Evolutionary conservation across 352 stramenopile genomes (phyloP).

Genomic region (Phytophthora hibernalis): DNA sequence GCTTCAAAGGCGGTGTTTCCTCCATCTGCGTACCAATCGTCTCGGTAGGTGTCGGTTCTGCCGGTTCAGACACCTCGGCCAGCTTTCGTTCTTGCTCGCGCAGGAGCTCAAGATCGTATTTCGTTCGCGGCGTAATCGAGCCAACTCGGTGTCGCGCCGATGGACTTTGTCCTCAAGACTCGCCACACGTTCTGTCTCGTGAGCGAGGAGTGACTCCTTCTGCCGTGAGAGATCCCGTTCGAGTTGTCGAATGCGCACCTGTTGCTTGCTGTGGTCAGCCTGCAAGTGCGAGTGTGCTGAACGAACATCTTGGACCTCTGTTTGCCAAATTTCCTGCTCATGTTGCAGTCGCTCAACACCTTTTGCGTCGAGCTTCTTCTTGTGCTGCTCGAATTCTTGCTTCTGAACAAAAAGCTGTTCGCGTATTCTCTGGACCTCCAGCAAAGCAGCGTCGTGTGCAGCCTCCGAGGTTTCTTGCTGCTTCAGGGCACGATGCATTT

Average conservation of each 20-base stretch:
- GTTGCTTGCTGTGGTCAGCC: conserved; percentile 63
- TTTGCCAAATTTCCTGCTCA: conserved; percentile 66
- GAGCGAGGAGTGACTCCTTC: conserved; percentile 47
- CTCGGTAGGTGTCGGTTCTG: conserved; percentile 13
- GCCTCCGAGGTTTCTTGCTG: conserved; percentile 41
- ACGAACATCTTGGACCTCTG: conserved; percentile 58
- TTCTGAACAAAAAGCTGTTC: conserved; percentile 46
- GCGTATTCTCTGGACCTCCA: conserved; percentile 50
- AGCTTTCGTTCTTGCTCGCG: conserved; percentile 62
- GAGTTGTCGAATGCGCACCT: conserved; percentile 63
- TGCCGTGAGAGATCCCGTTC: conserved; percentile 67
- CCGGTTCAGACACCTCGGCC: conserved; percentile 6
- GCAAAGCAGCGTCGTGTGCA: conserved; percentile 32
- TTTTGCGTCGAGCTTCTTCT: conserved; percentile 47
- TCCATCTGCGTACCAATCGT: conserved; percentile 34
- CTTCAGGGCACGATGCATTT: conserved; percentile 20
- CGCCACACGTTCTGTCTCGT: conserved; percentile 52
- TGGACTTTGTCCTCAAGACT: conserved; percentile 40
- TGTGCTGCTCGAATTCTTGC: conserved; percentile 33
- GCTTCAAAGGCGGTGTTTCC: neutral
- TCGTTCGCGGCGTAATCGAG: conserved; percentile 64
- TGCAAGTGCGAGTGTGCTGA: conserved; percentile 61
- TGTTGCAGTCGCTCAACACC: conserved; percentile 41
- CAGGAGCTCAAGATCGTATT: conserved; percentile 70
- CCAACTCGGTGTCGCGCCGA: conserved; percentile 63